Percentiles rank a stretch among this genome's conserved stretches.
phyloP scores from a whole-genome alignment of 257 asterid species.

The Solanum sejunctum region DNA sequence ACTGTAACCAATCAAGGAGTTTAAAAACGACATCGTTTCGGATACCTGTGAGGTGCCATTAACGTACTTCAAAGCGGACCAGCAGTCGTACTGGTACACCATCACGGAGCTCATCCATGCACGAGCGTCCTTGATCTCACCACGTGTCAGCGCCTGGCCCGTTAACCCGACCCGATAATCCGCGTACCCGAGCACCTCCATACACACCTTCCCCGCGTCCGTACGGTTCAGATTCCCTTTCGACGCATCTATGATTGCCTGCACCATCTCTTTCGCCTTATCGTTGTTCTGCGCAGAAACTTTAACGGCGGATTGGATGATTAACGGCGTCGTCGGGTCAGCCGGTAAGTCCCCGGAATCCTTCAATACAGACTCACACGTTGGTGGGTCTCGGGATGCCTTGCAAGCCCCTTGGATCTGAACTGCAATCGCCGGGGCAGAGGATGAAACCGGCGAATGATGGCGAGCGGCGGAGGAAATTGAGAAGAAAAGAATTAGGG shows the following conservation, averaged over 20 bases:
- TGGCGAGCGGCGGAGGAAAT: constrained; percentile 9
- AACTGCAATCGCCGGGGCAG: background rate
- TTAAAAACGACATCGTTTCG: constrained; percentile 34
- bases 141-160: constrained; percentile 9
- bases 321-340: constrained; percentile 15
- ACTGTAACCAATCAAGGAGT: constrained; percentile 20
- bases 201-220: constrained; percentile 26
- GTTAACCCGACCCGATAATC: constrained; percentile 15
- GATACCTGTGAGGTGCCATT: constrained; percentile 20
- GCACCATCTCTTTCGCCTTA: constrained; percentile 27
- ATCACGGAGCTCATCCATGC: constrained; percentile 60
- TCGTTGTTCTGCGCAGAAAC: constrained; percentile 15
- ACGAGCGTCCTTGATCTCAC: constrained; percentile 38
- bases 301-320: constrained; percentile 32
- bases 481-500: background rate
- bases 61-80: constrained; percentile 45
- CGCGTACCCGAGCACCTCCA: constrained; percentile 29
- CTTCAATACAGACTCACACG: constrained; percentile 21
- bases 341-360: constrained; percentile 13
- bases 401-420: constrained; percentile 33
- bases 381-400: constrained; percentile 35
- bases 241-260: constrained; percentile 15
- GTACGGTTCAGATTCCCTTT: constrained; percentile 32
- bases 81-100: constrained; percentile 48
- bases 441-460: background rate